These are phyloP conservation scores for Myriosclerotinia scirpicola DNA, from an alignment of 2,329 filamentous ascomycete genomes.

Conservation along the genomic window DNA sequence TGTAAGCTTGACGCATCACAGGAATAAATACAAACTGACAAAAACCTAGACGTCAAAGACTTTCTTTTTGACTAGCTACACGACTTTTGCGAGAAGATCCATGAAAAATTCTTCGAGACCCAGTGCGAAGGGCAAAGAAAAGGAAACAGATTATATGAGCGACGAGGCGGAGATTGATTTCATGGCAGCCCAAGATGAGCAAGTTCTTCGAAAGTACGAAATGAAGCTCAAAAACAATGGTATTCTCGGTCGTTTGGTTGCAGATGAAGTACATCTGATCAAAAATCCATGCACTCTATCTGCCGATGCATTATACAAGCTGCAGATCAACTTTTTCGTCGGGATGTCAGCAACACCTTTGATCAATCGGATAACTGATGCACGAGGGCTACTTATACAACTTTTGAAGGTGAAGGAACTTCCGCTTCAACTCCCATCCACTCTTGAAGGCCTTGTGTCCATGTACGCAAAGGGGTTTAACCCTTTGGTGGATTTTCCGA, in stretches of 20 bases:
- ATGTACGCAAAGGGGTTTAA: background rate
- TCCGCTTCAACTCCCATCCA: background rate
- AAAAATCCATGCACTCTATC: background rate
- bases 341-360: background rate
- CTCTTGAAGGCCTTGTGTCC: background rate
- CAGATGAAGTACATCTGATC: background rate
- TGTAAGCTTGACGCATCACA: background rate
- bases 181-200: background rate
- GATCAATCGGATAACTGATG: background rate
- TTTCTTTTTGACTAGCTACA: background rate
- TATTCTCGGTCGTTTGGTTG: background rate
- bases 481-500: background rate
- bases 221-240: background rate
- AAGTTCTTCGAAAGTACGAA: background rate
- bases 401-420: background rate
- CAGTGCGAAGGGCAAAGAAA: background rate
- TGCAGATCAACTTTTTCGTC: background rate
- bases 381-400: background rate
- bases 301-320: background rate
- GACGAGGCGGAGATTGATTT: background rate
- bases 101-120: background rate
- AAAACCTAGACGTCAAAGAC: background rate
- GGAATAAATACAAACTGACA: background rate
- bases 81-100: background rate
- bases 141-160: background rate